These are phyloP conservation scores for Cladosporium sp. DNA, from an alignment of 2,329 filamentous ascomycete genomes.

Conservation along the genomic window DNA sequence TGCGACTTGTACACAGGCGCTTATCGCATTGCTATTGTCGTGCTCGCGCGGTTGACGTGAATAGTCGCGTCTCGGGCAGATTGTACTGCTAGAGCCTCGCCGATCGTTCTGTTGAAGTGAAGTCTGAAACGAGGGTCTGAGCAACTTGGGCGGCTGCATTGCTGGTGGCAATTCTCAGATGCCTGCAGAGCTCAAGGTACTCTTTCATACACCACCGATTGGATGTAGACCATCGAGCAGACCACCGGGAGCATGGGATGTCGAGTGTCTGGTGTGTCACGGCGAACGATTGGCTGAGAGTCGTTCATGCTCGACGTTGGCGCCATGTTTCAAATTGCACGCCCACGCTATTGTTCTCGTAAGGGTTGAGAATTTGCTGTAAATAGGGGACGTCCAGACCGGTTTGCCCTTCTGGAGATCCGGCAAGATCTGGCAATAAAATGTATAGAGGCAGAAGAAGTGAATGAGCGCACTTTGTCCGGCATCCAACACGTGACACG, in stretches of 20 bases:
- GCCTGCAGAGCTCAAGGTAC: not conserved
- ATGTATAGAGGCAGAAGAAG: not conserved
- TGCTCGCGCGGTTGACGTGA: slow-evolving; percentile 18
- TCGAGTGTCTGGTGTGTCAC: slow-evolving; percentile 2
- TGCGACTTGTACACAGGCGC: slow-evolving; percentile 4
- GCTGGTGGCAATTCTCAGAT: not conserved
- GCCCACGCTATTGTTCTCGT: not conserved
- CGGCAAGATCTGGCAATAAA: not conserved
- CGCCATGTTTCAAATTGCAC: slow-evolving; percentile 5
- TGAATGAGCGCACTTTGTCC: not conserved
- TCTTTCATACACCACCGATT: not conserved
- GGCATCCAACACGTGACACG: not conserved
- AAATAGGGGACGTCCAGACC: not conserved
- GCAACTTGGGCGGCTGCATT: slow-evolving; percentile 1
- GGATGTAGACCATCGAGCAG: not conserved
- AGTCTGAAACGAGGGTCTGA: slow-evolving; percentile 17
- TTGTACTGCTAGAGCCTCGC: not conserved
- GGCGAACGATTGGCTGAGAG: not conserved
- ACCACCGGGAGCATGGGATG: not conserved
- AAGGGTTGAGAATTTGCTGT: not conserved
- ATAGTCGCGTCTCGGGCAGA: slow-evolving; percentile 19
- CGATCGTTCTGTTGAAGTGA: slow-evolving; percentile 13
- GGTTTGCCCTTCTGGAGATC: not conserved
- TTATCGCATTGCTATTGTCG: slow-evolving; percentile 25
- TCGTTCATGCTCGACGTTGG: not conserved